Base-by-base conservation (phyloP, 257 asterid genomes). In the Plectranthus barbatus region DNA sequence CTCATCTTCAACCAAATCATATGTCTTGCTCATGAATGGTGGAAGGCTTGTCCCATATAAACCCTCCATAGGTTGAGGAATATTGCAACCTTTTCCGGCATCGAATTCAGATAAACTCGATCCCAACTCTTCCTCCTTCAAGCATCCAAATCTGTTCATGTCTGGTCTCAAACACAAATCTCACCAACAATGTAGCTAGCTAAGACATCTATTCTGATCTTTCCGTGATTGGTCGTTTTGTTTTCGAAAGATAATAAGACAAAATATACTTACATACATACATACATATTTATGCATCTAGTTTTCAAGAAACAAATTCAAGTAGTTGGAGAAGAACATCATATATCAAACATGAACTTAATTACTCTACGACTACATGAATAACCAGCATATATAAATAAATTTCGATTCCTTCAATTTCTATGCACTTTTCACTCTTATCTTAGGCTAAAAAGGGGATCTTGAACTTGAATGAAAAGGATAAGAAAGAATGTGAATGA, bases 21-120 rank as follows among this genome's bases (percentile, higher is more conserved):
- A 88, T 1, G 95, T 86, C 70, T 88, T 88, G 74, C 78, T 83
- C 44, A 88, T 65, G 64, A 88, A 88, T 39, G 96, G 96, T 62
- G 92, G 84, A 4, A 88, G 86, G 0, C 85, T 86, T 21, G 63
- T 51, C 64, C 78, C 85, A 51, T 75, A 62, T 19, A 88, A 77
- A 33, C 85, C 90, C 69, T 78, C 92, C 72, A 80, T 20, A 10
- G 96, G 75, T 61, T 58, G 84, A 42, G 91, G 80, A 66, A 34
- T 9, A 9, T 26, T 26, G 23, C 10, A 12, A 18, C 3, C 12
- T 3, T 10, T 14, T 12, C n/a, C n/a, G n/a, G n/a, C n/a, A n/a
- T n/a, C n/a, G n/a, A n/a, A n/a, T n/a, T n/a, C n/a, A n/a, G 46
- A 3, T 9, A 45, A 33, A 1, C 58, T 21, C 19, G 66, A 56